Percentiles rank a stretch among this genome's conserved stretches.
phyloP scores from a whole-genome alignment of 2,329 filamentous ascomycete genomes.

The Trichocomaceae sp. region DNA sequence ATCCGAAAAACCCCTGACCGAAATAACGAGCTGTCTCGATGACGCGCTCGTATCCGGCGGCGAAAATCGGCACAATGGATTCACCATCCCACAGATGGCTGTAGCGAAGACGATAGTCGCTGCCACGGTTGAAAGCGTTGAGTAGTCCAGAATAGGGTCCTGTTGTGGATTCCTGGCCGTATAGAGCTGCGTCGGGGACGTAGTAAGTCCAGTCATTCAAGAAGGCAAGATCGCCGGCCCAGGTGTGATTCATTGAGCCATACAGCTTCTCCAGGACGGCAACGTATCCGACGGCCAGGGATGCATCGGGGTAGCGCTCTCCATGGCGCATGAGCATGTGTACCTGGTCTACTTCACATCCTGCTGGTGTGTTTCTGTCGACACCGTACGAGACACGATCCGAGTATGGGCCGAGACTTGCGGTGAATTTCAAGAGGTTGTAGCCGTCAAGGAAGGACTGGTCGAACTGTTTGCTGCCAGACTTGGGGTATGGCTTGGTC shows the following conservation, averaged over 20 bases:
- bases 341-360: conserved; percentile 20
- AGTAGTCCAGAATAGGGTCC: conserved; percentile 18
- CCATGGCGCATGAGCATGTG: conserved; percentile 21
- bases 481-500: too few relatives aligned
- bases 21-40: conserved; percentile 20
- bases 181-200: conserved; percentile 16
- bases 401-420: conserved; percentile 18
- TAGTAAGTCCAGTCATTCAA: conserved; percentile 20
- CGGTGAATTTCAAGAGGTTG: conserved; percentile 18
- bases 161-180: conserved; percentile 17
- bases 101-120: conserved; percentile 18
- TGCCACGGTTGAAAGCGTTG: conserved; percentile 16
- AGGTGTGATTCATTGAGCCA: conserved; percentile 8
- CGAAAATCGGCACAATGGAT: conserved; percentile 17
- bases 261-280: conserved; percentile 16
- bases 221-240: conserved; percentile 18
- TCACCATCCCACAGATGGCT: conserved; percentile 17
- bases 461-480: conserved; percentile 11
- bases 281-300: conserved; percentile 12
- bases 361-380: conserved; percentile 17
- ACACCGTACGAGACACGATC: conserved; percentile 17
- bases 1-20: conserved; percentile 20
- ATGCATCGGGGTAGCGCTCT: conserved; percentile 18
- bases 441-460: conserved; percentile 16
- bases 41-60: conserved; percentile 17